Conservation (phyloP, 148 eudicot species). For the Rhododendron ovatum region DNA sequence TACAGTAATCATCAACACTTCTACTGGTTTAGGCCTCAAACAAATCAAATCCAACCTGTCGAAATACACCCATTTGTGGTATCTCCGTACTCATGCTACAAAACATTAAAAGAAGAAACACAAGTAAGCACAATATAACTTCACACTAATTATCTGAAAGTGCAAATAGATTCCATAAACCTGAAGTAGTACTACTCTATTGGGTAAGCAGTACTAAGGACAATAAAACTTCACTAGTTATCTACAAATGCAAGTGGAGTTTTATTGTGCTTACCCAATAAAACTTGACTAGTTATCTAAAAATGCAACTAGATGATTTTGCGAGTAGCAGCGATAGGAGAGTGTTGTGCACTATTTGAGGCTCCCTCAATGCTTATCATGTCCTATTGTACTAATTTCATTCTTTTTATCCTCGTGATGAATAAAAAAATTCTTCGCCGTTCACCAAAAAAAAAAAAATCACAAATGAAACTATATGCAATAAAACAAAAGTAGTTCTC, state of each 20-base stretch:
- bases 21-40: not conserved
- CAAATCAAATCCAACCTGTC: conserved; percentile 53
- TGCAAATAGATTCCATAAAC: not conserved
- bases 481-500: not conserved
- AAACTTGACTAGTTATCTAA: too few relatives aligned
- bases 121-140: not conserved
- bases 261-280: too few relatives aligned
- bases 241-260: not conserved
- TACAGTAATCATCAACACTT: not conserved
- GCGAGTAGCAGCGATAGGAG: not conserved
- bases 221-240: not conserved
- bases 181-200: not conserved
- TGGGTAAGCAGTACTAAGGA: not conserved
- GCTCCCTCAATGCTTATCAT: not conserved
- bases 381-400: too few relatives aligned
- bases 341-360: not conserved
- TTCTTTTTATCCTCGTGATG: too few relatives aligned
- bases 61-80: conserved; percentile 97
- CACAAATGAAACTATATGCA: not conserved
- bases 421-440: too few relatives aligned
- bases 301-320: not conserved
- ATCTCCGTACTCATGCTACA: conserved; percentile 87
- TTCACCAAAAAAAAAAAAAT: too few relatives aligned
- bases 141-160: not conserved
- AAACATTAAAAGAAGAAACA: conserved; percentile 7